Evolutionary conservation across 306 rosid genomes (phyloP).

Genomic region (Inga oerstediana): DNA sequence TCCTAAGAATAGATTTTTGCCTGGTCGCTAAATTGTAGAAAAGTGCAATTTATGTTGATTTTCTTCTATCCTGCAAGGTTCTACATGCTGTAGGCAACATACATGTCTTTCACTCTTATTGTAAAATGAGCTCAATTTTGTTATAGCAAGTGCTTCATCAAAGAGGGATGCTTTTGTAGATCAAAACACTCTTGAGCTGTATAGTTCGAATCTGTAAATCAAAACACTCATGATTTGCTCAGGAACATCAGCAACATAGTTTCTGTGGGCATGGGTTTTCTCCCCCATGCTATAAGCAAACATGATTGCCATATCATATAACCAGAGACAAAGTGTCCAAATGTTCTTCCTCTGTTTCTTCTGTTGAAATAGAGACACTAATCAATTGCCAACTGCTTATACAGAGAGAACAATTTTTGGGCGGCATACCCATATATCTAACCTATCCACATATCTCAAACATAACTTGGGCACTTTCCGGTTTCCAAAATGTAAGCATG

Average conservation of each 20-base stretch:
- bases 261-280: conserved; percentile 95
- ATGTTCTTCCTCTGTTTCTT: conserved; percentile 91
- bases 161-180: conserved; percentile 84
- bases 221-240: conserved; percentile 74
- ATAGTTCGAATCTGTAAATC: conserved; percentile 76
- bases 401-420: conserved; percentile 11
- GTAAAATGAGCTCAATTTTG: conserved; percentile 72
- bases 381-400: conserved; percentile 12
- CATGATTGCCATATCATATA: conserved; percentile 96
- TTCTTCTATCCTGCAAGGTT: conserved; percentile 30
- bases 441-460: neutral
- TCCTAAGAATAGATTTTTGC: neutral
- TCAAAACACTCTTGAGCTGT: conserved; percentile 72
- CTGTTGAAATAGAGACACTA: conserved; percentile 44
- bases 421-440: conserved; percentile 41
- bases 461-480: conserved; percentile 13
- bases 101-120: conserved; percentile 42
- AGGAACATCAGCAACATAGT: conserved; percentile 81
- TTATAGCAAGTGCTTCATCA: conserved; percentile 83
- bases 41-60: neutral
- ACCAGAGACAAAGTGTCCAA: conserved; percentile 69
- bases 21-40: conserved; percentile 1
- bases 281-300: conserved; percentile 99
- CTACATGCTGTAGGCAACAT: conserved; percentile 56
- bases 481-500: conserved; percentile 21